Evolutionary conservation across 2,329 filamentous ascomycete genomes (phyloP).

Genomic region (Pyrenochaeta sp.): DNA sequence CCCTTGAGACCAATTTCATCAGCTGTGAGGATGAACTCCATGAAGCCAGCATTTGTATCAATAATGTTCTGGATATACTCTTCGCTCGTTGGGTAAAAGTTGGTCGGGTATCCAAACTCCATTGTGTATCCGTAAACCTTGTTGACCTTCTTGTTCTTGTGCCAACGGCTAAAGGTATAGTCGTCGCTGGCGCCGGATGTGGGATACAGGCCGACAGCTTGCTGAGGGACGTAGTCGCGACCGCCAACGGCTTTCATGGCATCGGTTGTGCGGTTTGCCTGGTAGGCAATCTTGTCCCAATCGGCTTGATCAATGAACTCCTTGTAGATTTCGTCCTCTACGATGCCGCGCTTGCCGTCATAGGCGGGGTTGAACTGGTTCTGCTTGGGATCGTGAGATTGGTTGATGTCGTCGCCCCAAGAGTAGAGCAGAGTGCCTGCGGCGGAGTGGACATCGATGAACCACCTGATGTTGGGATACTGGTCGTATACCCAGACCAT

Average conservation of each 20-base stretch:
- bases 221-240: conserved; percentile 40
- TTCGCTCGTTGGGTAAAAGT: conserved; percentile 52
- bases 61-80: conserved; percentile 54
- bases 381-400: conserved; percentile 56
- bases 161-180: conserved; percentile 49
- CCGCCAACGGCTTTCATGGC: conserved; percentile 49
- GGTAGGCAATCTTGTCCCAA: conserved; percentile 41
- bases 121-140: conserved; percentile 53
- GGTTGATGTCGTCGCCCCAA: conserved; percentile 66
- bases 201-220: conserved; percentile 50
- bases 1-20: conserved; percentile 42
- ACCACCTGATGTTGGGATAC: conserved; percentile 63
- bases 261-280: conserved; percentile 43
- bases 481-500: conserved; percentile 63
- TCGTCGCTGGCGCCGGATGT: conserved; percentile 50
- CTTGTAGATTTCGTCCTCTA: conserved; percentile 61
- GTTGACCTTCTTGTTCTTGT: conserved; percentile 46
- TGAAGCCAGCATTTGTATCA: conserved; percentile 54
- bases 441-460: conserved; percentile 67
- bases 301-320: conserved; percentile 50
- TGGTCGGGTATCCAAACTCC: conserved; percentile 52
- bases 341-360: conserved; percentile 61
- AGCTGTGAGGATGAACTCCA: conserved; percentile 51
- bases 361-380: conserved; percentile 63
- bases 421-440: conserved; percentile 63